Percentiles rank a stretch among this genome's conserved stretches.
Evolutionary conservation across 306 rosid genomes (phyloP).

Genomic region (Mucuna pruriens): DNA sequence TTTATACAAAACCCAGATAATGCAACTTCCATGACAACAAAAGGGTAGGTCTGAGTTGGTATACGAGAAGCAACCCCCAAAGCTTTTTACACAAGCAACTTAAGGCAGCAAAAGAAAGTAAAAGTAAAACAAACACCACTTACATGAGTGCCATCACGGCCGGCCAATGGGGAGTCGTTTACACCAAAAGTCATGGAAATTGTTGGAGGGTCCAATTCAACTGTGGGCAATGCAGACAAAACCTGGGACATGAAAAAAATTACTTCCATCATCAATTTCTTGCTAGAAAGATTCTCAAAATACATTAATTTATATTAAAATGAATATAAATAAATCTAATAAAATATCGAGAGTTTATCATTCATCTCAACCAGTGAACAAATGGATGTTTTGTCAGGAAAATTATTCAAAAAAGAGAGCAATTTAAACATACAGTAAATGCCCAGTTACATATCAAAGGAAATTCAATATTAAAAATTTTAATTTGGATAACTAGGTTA

Average conservation of each 20-base stretch:
- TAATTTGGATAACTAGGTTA: not conserved
- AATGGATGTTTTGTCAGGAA: slow-evolving; percentile 9
- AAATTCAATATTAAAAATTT: not conserved
- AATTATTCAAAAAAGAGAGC: not conserved
- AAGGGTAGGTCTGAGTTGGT: not conserved
- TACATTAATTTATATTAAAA: not conserved
- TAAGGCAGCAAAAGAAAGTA: slow-evolving; percentile 21
- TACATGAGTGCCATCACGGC: slow-evolving; percentile 97
- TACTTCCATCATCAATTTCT: slow-evolving; percentile 22
- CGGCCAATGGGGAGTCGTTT: slow-evolving; percentile 96
- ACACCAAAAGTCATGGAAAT: slow-evolving; percentile 99
- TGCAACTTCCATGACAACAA: slow-evolving; percentile 5
- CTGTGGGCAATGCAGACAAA: slow-evolving; percentile 78
- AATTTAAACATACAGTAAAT: not conserved
- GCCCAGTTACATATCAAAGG: not conserved
- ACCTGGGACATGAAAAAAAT: slow-evolving; percentile 53
- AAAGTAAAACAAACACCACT: slow-evolving; percentile 51
- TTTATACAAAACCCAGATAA: slow-evolving; percentile 27
- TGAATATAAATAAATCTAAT: slow-evolving; percentile 11
- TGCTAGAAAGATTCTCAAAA: not conserved
- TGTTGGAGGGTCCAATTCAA: slow-evolving; percentile 97
- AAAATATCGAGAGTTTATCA: not conserved
- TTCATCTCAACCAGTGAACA: slow-evolving; percentile 29
- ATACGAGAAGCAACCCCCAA: slow-evolving; percentile 15
- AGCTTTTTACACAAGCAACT: slow-evolving; percentile 7